Base-by-base conservation (phyloP, 108 stramenopile species). In the Nitzschia sp. region DNA sequence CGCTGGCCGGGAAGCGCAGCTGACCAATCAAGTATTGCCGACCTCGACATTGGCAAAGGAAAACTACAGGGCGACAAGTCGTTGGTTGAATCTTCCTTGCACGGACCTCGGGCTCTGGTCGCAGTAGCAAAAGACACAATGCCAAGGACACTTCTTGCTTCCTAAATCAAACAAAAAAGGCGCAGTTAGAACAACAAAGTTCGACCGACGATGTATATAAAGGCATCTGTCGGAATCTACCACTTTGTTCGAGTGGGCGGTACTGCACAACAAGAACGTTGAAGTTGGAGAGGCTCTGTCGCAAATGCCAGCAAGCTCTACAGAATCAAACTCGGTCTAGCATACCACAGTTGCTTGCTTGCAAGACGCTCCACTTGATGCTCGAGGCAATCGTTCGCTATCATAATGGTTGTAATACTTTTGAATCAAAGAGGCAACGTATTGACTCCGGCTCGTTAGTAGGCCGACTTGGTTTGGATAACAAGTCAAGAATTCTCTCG, bases 371-470 rank as follows among this genome's bases (percentile, higher is more conserved):
- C 0, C 71, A 72, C 58, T 62, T 83, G 28, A 60, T 83, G 61
- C 78, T 71, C 13, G 71, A 83, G 9, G 79, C 85, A 4, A 65
- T 83, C 13, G 70, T 75, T 59, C 82, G 78, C 54, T 85, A 87
- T 51, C 25, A 28, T 4, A 86, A 90, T 54, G 51, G 70, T 69
- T 27, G 84, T 86, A 9, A 83, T 75, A 30, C 81, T 82, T 13
- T 74, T 90, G 28, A 90, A 90, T 58, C 75, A 74, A 32, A 75
- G 74, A 21, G 89, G 89, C 0, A 70, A 75, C 28, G 74, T 85
- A 2, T 69, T 70, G n/a, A n/a, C n/a, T n/a, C n/a, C n/a, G 31
- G 75, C 85, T 19, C 27, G 55, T 33, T 74, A 81, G 34, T 77
- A 79, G 23, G 75, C 78, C 87, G 71, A 81, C 82, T 30, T 82